Base-by-base conservation (phyloP, 176 grass and related monocot species). In the Juncus inflexus region DNA sequence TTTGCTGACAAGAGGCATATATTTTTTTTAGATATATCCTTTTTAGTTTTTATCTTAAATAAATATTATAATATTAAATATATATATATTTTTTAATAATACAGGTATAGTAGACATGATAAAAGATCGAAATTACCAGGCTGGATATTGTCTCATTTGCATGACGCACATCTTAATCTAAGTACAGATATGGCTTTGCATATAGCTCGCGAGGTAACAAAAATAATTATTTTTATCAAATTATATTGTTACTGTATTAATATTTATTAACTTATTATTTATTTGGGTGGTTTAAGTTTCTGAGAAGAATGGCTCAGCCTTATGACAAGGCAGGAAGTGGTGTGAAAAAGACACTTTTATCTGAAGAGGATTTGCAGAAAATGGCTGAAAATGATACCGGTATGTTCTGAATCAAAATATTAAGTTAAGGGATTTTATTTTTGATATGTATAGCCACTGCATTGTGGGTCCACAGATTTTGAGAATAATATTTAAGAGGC, bases 151-250 rank as follows among this genome's bases (percentile, higher is more conserved):
- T 92, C 88, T 28, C 88, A 97, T 62, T 76, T 97, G 65, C 88
- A 81, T 10, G 94, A 97, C 37, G 94, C 83, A 0, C 94, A 92
- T 42, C 78, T 97, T 16, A 97, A 97, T 64, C 83, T 92, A 10
- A 97, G 94, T 72, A 97, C 94, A 1, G 88, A 97, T 40, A 97
- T 97, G 94, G 85, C 94, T 74, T 60, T 97, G 72, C 94, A 92
- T 79, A 89, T 91, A 70, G 94, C 94, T 66, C 87, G 88, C 39
- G 85, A 92, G 94, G 94, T 97, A 65, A 78, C 58, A 14, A 74
- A 38, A 42, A 11, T n/a, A 39, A 15, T 61, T 59, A 52, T 9
- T n/a, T 59, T 55, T 70, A 43, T 73, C 9, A 2, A 7, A 11
- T 60, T 38, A 45, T 35, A 19, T 35, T 3, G 3, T 6, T 71